Base-by-base conservation (phyloP, 2,329 filamentous ascomycete genomes). In the Aspergillus luchuensis region DNA sequence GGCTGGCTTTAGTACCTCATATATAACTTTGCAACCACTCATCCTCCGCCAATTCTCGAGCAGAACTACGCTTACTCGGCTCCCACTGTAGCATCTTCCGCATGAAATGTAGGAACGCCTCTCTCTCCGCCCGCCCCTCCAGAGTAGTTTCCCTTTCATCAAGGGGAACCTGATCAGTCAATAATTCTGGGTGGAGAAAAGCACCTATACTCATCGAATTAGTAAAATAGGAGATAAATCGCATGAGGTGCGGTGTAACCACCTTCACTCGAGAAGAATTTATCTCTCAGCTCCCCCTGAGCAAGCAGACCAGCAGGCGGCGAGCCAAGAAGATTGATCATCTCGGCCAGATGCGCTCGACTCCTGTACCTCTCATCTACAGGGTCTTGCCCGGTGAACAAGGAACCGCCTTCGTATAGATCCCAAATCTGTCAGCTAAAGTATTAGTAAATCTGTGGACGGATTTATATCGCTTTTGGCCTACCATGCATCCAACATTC, bases 401-500 rank as follows among this genome's bases (percentile, higher is more conserved):
- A 67, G 23, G 74, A 76, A 0, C 64, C 70, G 3, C 80, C 78
- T 71, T 85, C 77, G 57, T 78, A 84, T 1, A 84, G 47, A 53
- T 83, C 72, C 82, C 81, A 85, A 28, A 81, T 77, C 81, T 82
- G 57, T 57, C 1, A 15, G 33, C 55, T 62, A 58, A 60, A 48
- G 5, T 59, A 43, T 51, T 55, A 60, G 61, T 5, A 2, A 6
- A 19, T 10, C 49, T 8, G 25, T 8, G 47, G 25, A 39, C 11
- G 6, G 4, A 39, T 4, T 58, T 58, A 25, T 33, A 60, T 63
- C 45, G 56, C 2, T 17, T 36, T 50, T 43, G 2, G 15, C 76
- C 72, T 72, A 83, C 81, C 82, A 84, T 78, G 57, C 78, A 80
- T 8, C 81, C 82, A 3, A 76, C 74, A 58, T 81, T 83, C 82